Base-by-base conservation (phyloP, 1,139 yeast genomes). In the Meyerozyma elateridarum region DNA sequence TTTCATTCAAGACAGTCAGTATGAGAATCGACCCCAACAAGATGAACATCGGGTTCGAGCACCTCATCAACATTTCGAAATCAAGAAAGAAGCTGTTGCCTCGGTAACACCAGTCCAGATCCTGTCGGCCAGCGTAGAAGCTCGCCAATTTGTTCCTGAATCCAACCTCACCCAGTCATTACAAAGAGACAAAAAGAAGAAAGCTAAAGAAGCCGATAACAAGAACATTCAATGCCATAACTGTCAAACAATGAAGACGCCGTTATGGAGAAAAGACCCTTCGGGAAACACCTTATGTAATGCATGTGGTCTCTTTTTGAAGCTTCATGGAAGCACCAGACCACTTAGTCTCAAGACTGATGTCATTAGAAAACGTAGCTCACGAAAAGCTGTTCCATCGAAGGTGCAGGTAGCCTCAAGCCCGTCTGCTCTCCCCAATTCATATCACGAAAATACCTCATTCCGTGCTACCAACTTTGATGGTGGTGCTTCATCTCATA, bases 251-350 rank as follows among this genome's bases (percentile, higher is more conserved):
- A 51, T 64, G 14, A 74, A 73, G 32, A 75, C 81, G 0, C 81
- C 81, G 1, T 53, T 75, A 17, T 75, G 81, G 81, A 56, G 81
- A 30, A 68, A 73, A 43, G 78, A 74, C 44, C 67, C 77, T 3
- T 59, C 53, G 25, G 81, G 81, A 0, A 70, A 74, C 38, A 73
- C 79, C 1, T 54, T 75, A 9, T 75, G 81, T 48, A 75, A 75
- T 45, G 81, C 81, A 0, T 75, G 81, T 54, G 81, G 81, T 1
- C 54, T 75, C 22, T 75, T 74, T 44, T 60, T 68, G 35, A 75
- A 75, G 41, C 52, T 75, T 18, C 81, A 75, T 43, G 81, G 81
- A 15, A 72, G 77, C 2, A 71, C 74, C 40, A 54, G 81, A 31
- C 81, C 81, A 3, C 56, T 75, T 17, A 67, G 77, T 15, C 55